Evolutionary conservation across 2,329 filamentous ascomycete species (phyloP), one percentile per base, ranked within the genome.

Genomic region (Arachnopeziza araneosa): DNA sequence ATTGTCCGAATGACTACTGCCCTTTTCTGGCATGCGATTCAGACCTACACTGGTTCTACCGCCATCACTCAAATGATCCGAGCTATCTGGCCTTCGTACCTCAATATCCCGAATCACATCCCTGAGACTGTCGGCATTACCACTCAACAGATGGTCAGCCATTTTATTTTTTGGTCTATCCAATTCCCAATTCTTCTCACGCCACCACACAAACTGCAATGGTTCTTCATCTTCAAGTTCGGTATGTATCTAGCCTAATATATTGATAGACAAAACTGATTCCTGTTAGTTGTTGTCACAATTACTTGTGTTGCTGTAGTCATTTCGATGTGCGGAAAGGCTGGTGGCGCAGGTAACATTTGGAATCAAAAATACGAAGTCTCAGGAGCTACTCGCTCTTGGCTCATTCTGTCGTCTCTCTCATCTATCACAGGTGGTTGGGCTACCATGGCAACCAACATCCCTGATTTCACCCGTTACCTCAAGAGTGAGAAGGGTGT

Each of bases 61-160:
- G 75, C 74, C 56, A 72, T 77, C 57, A 75, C 75, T 2, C 72
- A 74, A 56, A 76, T 79, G 60, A 71, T 79, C 44, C 73, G 73
- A 12, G 75, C 78, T n/a, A 75, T 78, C 53, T 85, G 82, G 79
- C 83, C 83, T 0, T 80, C 77, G 7, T 86, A 78, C 5, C 74
- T 75, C 1, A 55, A 68, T 49, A 74, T 85, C 12, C 76, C 78
- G 0, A 86, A 87, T 65, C 73, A 76, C 23, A 76, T 86, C 5
- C 74, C 72, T 1, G 75, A 71, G 9, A 77, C 80, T 24, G 64
- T 65, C n/a, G 82, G 82, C 17, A 83, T 84, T 54, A 82, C 80
- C 2, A 82, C 79, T 4, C 78, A 83, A 63, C 79, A 80, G 19
- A 77, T 86, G 76, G 66, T 83, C 32, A 76, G 75, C 50, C 82